phyloP scores from a whole-genome alignment of 2,329 filamentous ascomycete species.

The Colletotrichum higginsianum region DNA sequence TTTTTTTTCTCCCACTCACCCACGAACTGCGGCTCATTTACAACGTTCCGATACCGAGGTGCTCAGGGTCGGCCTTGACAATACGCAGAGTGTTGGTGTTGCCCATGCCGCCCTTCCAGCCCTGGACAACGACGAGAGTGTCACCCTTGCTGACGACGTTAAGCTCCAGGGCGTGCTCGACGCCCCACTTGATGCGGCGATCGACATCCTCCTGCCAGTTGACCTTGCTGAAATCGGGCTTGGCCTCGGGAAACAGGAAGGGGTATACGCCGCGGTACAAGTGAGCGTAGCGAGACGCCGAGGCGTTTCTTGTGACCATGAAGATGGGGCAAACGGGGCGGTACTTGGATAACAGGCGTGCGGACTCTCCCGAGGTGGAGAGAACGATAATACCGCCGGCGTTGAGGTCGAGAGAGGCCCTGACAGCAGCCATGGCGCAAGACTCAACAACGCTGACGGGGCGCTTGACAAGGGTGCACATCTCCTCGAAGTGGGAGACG shows the following conservation, averaged over 20 bases:
- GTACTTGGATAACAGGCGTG: slow-evolving; percentile 97
- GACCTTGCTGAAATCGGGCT: slow-evolving; percentile 93
- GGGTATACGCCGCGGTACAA: slow-evolving; percentile 98
- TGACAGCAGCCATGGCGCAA: slow-evolving; percentile 96
- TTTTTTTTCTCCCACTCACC: slow-evolving; percentile 13
- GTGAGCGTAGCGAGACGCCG: slow-evolving; percentile 90
- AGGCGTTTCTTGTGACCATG: slow-evolving; percentile 94
- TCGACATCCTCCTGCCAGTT: slow-evolving; percentile 99
- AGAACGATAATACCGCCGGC: slow-evolving; percentile 96
- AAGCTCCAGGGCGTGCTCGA: slow-evolving; percentile 87
- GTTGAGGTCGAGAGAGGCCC: slow-evolving; percentile 94
- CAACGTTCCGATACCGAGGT: slow-evolving; percentile 69
- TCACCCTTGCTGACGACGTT: slow-evolving; percentile 81
- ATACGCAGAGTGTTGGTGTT: slow-evolving; percentile 87
- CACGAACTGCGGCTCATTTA: slow-evolving; percentile 40
- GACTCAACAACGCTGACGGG: slow-evolving; percentile 93
- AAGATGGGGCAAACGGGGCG: slow-evolving; percentile 99
- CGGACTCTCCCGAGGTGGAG: slow-evolving; percentile 95
- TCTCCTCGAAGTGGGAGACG: slow-evolving; percentile 95
- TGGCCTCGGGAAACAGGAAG: slow-evolving; percentile 92
- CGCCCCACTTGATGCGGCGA: slow-evolving; percentile 96
- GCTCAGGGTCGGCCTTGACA: slow-evolving; percentile 72
- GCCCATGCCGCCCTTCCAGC: slow-evolving; percentile 92
- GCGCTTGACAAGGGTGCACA: slow-evolving; percentile 85
- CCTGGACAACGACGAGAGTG: slow-evolving; percentile 86